Base-by-base conservation (phyloP, 768 basidiomycete species). In the Lactifluus piperatus region DNA sequence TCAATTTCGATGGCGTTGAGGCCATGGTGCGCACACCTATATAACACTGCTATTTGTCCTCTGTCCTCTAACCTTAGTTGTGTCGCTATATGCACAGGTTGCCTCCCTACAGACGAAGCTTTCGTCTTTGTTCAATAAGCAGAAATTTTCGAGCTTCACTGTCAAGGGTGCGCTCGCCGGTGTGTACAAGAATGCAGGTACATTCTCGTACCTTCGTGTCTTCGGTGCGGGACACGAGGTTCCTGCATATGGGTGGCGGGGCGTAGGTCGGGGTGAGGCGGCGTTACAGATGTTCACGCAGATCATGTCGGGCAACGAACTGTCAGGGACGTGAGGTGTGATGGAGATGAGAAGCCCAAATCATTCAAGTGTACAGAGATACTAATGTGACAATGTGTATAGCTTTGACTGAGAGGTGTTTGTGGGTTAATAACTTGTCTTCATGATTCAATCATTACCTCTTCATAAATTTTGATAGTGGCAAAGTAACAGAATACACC, bases 151-250 rank as follows among this genome's bases (percentile, higher is more conserved):
- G 13, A 73, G 73, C 47, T 83, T 74, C 69, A 81, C 72, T 0
- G 82, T 84, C 16, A 66, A 72, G 1, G 82, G 82, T 0, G 72
- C 77, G 56, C 57, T 68, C 3, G 71, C 82, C 5, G 83, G 81
- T 3, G 68, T 78, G 34, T 82, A 71, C 71, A 84, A 84, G 72
- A 82, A 81, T 57, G 81, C 82, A 5, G 82, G 81, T 11, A 79
- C 72, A 9, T 76, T 78, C 67, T 81, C 81, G 8, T 83, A 82
- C 61, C 66, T 83, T 14, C 74, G 81, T 10, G 74, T 82, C 30
- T 79, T 71, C 57, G 77, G 75, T 4, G 76, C 79, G 16, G 72
- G 71, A 5, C 72, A 73, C 58, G 66, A 71, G 60, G 71, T 72
- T 6, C 68, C 71, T 4, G 70, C 69, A n/a, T 73, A 70, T 62